Evolutionary conservation across 345 rosid species (phyloP), one percentile per base, ranked within the genome.

Genomic region (Eucalyptus leucophloia): DNA sequence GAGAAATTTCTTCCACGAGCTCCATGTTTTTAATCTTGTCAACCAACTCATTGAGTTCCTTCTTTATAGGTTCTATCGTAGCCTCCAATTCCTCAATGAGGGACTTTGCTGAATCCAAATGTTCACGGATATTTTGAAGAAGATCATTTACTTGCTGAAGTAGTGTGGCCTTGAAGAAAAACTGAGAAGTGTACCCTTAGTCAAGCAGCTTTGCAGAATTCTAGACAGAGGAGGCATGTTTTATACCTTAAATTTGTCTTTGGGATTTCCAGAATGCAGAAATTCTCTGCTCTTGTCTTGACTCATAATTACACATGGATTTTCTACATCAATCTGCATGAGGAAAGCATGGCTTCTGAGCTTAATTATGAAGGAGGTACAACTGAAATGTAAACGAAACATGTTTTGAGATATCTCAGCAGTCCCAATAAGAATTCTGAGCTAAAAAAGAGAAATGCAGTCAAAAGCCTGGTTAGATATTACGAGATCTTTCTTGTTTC

Each of bases 201-300:
- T 45, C 49, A 88, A 54, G 86, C 85, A 87, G 49, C 49, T 49
- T n/a, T 30, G 49, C 47, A 89, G 72, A 86, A n/a, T 82, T 77
- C 51, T 87, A 49, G 88, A 88, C 58, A 86, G 49, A 86, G 50
- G 28, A 87, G 30, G 90, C 80, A 28, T 18, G 88, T 51, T 72
- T 69, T 17, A 83, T 91, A 98, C 99, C 98, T 94, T 97, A 91
- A 98, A 98, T 91, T 97, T 98, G 90, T 98, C 99, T 91, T 94
- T 98, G 92, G 95, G 97, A 92, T 96, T 97, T 60, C 99, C 99
- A 89, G 99, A 98, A 92, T 98, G 99, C 83, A 98, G 90, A 90
- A 98, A 98, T 90, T 98, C 99, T 92, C 99, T 95, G 94, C 99
- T 98, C 93, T 95, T 98, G 93, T 98, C 99, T 94, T 98, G 99